Base-by-base conservation (phyloP, 1,139 yeast species). In the Kodamaea suecica region DNA sequence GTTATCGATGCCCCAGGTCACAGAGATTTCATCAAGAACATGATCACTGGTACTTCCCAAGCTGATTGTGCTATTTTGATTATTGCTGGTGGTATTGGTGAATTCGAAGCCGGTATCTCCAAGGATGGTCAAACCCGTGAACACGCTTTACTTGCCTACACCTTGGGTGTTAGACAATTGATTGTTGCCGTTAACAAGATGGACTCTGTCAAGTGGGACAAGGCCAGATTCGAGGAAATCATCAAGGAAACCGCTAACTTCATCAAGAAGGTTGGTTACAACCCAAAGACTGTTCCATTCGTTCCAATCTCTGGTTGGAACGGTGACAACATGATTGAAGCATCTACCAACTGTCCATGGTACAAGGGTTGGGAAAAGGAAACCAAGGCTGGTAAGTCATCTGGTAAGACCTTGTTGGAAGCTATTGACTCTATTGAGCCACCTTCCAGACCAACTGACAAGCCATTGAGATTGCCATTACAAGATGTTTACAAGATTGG, bases 1-100 rank as follows among this genome's bases (percentile, higher is more conserved):
- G 94, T 84, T 61, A 85, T 84, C 70, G 95, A 84, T 68, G 95
- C 95, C 61, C 95, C 95, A 69, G 95, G 95, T 75, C 95, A 84
- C 87, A 83, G 94, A 80, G 95, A 84, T 80, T 84, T 84, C 90
- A 84, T 84, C 84, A 84, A 84, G 85, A 80, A 84, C 76, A 84
- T 87, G 90, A 84, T 78, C 75, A 87, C 80, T 78, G 94, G 87
- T 84, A 86, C 80, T 49, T 84, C 94, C 63, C 94, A 84, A 76
- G 95, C 95, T 59, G 95, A 84, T 70, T 84, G 94, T 66, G 95
- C 95, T 68, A 80, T 84, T 58, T 80, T 84, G 64, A 84, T 84
- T 62, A 84, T 84, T 64, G 90, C 95, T 59, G 90, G 88, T 63
- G 92, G 95, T 78, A 77, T 71, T 62, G 95, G 95, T 84, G 95